phyloP scores from a whole-genome alignment of 257 asterid genomes.

The Jacaranda mimosifolia region DNA sequence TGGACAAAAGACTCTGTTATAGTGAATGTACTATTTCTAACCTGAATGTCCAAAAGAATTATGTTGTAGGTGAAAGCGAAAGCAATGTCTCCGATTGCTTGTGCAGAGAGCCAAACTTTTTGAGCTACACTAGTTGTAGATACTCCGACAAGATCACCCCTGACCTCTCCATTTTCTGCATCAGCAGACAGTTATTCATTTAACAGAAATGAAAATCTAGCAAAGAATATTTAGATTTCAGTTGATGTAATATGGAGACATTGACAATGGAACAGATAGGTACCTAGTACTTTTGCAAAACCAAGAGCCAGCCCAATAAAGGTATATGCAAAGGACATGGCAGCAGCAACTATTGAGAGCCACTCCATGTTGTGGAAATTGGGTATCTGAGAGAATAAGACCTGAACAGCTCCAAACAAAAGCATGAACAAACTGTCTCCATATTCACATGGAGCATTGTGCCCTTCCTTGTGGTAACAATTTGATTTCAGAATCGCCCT shows the following conservation, averaged over 20 bases:
- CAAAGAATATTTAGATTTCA: too few species aligned
- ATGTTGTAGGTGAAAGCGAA: constrained; percentile 61
- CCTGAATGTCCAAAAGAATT: constrained; percentile 64
- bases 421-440: constrained; percentile 55
- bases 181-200: constrained; percentile 21
- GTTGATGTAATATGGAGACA: too few species aligned
- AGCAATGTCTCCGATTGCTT: constrained; percentile 68
- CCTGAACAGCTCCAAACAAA: constrained; percentile 63
- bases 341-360: constrained; percentile 66
- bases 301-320: constrained; percentile 63
- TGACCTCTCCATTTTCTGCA: constrained; percentile 53
- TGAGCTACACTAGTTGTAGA: constrained; percentile 35
- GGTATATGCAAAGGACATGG: constrained; percentile 66
- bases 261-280: neutral
- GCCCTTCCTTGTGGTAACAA: constrained; percentile 68
- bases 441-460: constrained; percentile 58
- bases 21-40: constrained; percentile 5
- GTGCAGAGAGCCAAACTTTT: constrained; percentile 54
- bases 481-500: constrained; percentile 74
- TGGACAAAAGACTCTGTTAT: neutral
- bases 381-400: constrained; percentile 69
- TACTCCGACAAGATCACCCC: constrained; percentile 47
- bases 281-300: constrained; percentile 58
- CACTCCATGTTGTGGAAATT: constrained; percentile 62
- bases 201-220: too few species aligned